Evolutionary conservation across 192 early-diverging fungal species (phyloP).

Genomic region (Coemansia sp.): DNA sequence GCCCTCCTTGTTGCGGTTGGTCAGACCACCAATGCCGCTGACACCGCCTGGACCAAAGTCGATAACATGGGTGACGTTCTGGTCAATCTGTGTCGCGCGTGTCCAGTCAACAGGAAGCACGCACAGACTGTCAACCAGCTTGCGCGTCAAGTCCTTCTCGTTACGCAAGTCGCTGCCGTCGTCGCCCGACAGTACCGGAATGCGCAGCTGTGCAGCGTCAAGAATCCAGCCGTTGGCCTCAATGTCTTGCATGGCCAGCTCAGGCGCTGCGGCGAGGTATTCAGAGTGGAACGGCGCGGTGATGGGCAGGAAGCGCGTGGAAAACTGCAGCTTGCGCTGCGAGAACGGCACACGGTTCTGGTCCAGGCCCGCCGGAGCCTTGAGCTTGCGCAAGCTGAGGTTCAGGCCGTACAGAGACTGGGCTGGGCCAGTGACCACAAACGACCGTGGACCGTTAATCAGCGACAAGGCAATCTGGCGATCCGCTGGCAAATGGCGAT

Average conservation of each 20-base stretch:
- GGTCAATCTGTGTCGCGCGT: slow-evolving; percentile 57
- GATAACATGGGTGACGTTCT: slow-evolving; percentile 76
- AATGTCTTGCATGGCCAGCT: slow-evolving; percentile 69
- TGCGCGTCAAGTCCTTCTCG: slow-evolving; percentile 61
- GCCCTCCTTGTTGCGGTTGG: slow-evolving; percentile 91
- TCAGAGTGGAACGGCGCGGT: slow-evolving; percentile 89
- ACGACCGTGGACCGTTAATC: slow-evolving; percentile 86
- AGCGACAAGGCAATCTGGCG: slow-evolving; percentile 83
- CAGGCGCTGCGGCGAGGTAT: slow-evolving; percentile 69
- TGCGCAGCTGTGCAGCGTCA: slow-evolving; percentile 61
- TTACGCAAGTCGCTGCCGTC: slow-evolving; percentile 73
- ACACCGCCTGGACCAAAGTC: slow-evolving; percentile 92
- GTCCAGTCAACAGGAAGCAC: slow-evolving; percentile 68
- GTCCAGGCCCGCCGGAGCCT: slow-evolving; percentile 80
- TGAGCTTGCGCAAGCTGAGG: slow-evolving; percentile 87
- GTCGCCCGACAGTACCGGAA: slow-evolving; percentile 81
- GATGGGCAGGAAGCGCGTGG: slow-evolving; percentile 89
- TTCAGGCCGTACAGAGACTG: slow-evolving; percentile 92
- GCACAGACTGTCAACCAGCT: slow-evolving; percentile 72
- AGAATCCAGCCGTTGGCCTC: slow-evolving; percentile 63
- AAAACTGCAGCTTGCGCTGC: slow-evolving; percentile 89
- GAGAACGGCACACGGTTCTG: slow-evolving; percentile 86
- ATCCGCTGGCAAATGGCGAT: slow-evolving; percentile 79
- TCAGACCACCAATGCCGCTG: slow-evolving; percentile 86
- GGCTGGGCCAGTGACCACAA: slow-evolving; percentile 86